A percentile compares a stretch with the other conserved stretches of the same genome.
phyloP scores from a whole-genome alignment of 345 rosid genomes.

The Brassica rapa region DNA sequence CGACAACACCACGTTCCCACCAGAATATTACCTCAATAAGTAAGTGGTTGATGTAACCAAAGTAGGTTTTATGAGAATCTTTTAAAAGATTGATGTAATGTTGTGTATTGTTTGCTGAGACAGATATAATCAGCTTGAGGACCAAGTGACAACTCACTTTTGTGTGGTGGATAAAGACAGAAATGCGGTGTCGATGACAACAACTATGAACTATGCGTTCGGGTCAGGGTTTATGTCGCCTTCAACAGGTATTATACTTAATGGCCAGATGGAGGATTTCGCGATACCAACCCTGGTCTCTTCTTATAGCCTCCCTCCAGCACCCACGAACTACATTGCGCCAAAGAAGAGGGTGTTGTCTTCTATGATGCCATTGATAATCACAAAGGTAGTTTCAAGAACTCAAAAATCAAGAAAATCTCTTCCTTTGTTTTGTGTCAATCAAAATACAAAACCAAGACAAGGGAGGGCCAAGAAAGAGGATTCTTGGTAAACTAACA shows the following conservation, averaged over 20 bases:
- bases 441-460: background rate
- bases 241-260: constrained; percentile 71
- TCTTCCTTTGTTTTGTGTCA: background rate
- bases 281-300: constrained; percentile 61
- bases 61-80: background rate
- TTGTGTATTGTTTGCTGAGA: constrained; percentile 3
- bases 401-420: background rate
- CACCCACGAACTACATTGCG: constrained; percentile 68
- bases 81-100: background rate
- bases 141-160: constrained; percentile 87
- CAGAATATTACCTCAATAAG: constrained; percentile 73
- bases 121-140: constrained; percentile 84
- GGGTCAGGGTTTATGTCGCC: constrained; percentile 80
- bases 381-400: constrained; percentile 61
- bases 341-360: constrained; percentile 82
- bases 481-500: background rate
- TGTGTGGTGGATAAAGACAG: constrained; percentile 74
- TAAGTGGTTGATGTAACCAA: constrained; percentile 10
- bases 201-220: constrained; percentile 63
- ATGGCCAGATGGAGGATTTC: constrained; percentile 87
- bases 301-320: constrained; percentile 69
- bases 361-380: constrained; percentile 80
- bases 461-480: background rate
- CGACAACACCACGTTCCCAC: constrained; percentile 72
- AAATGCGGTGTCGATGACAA: constrained; percentile 85